phyloP scores from a whole-genome alignment of 805 yeast genomes.

The Cyberlindnera bimundalis region DNA sequence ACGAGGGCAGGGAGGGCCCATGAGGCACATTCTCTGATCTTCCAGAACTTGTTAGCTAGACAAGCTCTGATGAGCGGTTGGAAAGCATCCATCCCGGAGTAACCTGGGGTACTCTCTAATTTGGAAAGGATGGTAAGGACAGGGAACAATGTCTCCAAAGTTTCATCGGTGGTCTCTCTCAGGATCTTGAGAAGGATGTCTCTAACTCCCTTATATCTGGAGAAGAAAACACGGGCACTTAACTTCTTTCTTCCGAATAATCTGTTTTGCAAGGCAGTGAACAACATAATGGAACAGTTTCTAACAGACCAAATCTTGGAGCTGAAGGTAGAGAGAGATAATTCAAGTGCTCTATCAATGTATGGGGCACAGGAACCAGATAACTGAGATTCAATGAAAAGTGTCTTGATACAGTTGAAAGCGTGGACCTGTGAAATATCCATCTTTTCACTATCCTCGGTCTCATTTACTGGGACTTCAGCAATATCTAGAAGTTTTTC shows the following conservation, averaged over 20 bases:
- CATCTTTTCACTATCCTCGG: slow-evolving; percentile 48
- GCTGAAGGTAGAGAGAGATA: slow-evolving; percentile 61
- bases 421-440: slow-evolving; percentile 95
- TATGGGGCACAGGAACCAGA: slow-evolving; percentile 47
- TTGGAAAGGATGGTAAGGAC: slow-evolving; percentile 69
- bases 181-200: slow-evolving; percentile 45
- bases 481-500: slow-evolving; percentile 54
- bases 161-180: slow-evolving; percentile 29
- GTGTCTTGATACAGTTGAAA: slow-evolving; percentile 73
- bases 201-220: slow-evolving; percentile 53
- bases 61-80: slow-evolving; percentile 43
- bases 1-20: slow-evolving; percentile 56
- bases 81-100: slow-evolving; percentile 51
- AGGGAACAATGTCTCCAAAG: slow-evolving; percentile 67
- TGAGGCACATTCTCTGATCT: slow-evolving; percentile 85
- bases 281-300: slow-evolving; percentile 91
- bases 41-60: slow-evolving; percentile 63
- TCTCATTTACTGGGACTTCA: slow-evolving; percentile 39
- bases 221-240: slow-evolving; percentile 69
- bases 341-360: slow-evolving; percentile 53
- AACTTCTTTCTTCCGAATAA: slow-evolving; percentile 62
- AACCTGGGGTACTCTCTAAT: slow-evolving; percentile 57
- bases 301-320: slow-evolving; percentile 80
- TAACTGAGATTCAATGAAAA: slow-evolving; percentile 71
- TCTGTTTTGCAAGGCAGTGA: slow-evolving; percentile 77